Base-by-base conservation (phyloP, 768 basidiomycete species). In the Leccinum boreale region DNA sequence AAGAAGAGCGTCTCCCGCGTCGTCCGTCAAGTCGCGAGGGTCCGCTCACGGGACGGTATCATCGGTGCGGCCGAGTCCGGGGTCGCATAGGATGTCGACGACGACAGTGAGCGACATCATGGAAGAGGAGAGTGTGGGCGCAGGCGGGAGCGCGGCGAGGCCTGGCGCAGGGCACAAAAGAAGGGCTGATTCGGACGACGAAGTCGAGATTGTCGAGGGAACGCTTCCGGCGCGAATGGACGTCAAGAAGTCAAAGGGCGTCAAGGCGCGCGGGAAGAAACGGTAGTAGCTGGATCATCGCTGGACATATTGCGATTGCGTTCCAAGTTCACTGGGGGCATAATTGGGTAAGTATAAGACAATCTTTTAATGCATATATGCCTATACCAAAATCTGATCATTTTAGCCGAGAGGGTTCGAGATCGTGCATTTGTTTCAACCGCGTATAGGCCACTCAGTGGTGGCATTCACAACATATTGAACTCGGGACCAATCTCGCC, bases 161-260 rank as follows among this genome's bases (percentile, higher is more conserved):
- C 17, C 56, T 48, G 24, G 46, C 3, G 45, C 35, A 33, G 48
- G 58, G 17, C 49, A 15, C 11, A 90, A 89, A 69, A 78, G 88
- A 21, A 87, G 83, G 69, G 74, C 77, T 4, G 55, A 60, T 23
- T 79, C 79, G 53, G 85, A 85, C 49, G 83, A 85, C 58, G 85
- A 86, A 24, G 69, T 82, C 15, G 81, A 83, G 56, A 77, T 81
- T 56, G 65, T 82, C 3, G 80, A 83, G 39, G 82, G 79, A 0
- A 75, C 82, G 10, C 59, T 75, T 8, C 56, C 67, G 56, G 75
- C 71, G 58, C 79, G 74, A 63, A 63, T 69, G 47, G 78, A 63
- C 62, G 59, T 52, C 64, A 80, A 74, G 65, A 73, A 71, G 47
- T 17, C 51, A 19, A 67, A 67, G 29, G 47, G 6, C 10, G 55